Base-by-base conservation (phyloP, 495 filamentous ascomycete species). In the Sabuloglossum arenarium region DNA sequence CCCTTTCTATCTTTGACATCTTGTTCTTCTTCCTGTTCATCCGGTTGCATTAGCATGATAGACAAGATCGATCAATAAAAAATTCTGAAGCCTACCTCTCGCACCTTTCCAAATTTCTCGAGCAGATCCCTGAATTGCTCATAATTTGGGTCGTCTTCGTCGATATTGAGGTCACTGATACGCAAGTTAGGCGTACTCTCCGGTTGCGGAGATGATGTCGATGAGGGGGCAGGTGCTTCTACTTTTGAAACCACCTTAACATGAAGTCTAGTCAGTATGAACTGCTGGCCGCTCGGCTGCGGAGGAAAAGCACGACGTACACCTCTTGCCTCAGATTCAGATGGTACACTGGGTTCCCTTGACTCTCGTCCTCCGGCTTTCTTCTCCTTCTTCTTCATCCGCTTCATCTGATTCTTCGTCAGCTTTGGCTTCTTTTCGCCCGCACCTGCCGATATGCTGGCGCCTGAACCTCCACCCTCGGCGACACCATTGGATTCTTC, bases 321-420 rank as follows among this genome's bases (percentile, higher is more conserved):
- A 43, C 46, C 37, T 42, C 29, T 43, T 43, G 58, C 60, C 57
- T 67, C 63, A 45, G 55, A 63, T 57, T 65, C 65, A 24, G 63
- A 57, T 37, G 61, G 64, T 31, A 62, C 49, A 58, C 65, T 24
- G 59, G 61, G 16, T 59, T 74, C 9, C 62, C 58, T 56, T 78
- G 67, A 39, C 69, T 65, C 55, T 75, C 69, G 51, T 78, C 73
- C 63, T 75, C 75, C 58, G 82, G 76, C 70, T 82, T 84, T 65
- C 69, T 86, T 85, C 60, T 85, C 84, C 77, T 94, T 95, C 64
- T 78, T 78, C 70, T 88, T 91, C 23, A 93, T 79, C 64, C 84
- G 78, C 65, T 84, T 75, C 47, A 81, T 71, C 69, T 89, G 84
- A 42, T 84, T 83, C 24, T 86, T 83, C 54, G 79, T 71, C 54